Evolutionary conservation across 495 filamentous ascomycete genomes (phyloP).

Genomic region (Trichocladium antarcticum): DNA sequence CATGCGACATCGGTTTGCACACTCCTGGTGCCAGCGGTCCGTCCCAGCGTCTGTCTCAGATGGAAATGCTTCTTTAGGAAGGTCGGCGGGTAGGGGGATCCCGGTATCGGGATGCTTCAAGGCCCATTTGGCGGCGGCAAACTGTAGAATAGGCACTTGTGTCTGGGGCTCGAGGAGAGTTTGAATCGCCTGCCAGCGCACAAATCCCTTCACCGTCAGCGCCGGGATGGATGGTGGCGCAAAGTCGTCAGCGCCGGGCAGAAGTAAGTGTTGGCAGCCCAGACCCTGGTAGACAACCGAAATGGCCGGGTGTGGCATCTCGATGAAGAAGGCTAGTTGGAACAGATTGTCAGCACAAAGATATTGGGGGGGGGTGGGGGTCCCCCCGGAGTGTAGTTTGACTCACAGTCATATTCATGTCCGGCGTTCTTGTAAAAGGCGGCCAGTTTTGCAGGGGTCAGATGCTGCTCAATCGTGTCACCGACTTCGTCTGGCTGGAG

Average conservation of each 20-base stretch:
- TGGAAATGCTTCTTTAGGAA: conserved; percentile 71
- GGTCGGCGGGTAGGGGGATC: conserved; percentile 57
- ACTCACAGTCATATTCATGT: conserved; percentile 70
- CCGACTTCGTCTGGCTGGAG: conserved; percentile 51
- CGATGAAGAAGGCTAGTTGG: conserved; percentile 52
- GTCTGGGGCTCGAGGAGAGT: conserved; percentile 77
- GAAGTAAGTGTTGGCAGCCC: conserved; percentile 71
- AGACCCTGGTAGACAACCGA: conserved; percentile 87
- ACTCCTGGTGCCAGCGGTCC: conserved; percentile 70
- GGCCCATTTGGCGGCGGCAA: conserved; percentile 64
- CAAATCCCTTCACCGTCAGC: conserved; percentile 71
- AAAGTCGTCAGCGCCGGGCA: conserved; percentile 58
- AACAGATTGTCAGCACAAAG: not conserved
- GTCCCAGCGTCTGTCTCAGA: conserved; percentile 62
- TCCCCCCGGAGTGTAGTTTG: not conserved
- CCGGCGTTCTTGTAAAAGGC: conserved; percentile 80
- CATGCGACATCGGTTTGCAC: conserved; percentile 43
- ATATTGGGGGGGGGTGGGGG: too few relatives aligned
- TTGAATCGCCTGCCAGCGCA: conserved; percentile 90
- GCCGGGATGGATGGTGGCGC: conserved; percentile 67
- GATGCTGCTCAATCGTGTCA: conserved; percentile 48
- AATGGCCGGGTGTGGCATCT: conserved; percentile 59
- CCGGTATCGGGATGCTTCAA: conserved; percentile 63
- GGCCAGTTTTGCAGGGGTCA: conserved; percentile 75
- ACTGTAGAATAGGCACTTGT: conserved; percentile 74